Evolutionary conservation across 352 stramenopile species (phyloP), one percentile per base, ranked within the genome.

Genomic region (Pythium dissotocum): DNA sequence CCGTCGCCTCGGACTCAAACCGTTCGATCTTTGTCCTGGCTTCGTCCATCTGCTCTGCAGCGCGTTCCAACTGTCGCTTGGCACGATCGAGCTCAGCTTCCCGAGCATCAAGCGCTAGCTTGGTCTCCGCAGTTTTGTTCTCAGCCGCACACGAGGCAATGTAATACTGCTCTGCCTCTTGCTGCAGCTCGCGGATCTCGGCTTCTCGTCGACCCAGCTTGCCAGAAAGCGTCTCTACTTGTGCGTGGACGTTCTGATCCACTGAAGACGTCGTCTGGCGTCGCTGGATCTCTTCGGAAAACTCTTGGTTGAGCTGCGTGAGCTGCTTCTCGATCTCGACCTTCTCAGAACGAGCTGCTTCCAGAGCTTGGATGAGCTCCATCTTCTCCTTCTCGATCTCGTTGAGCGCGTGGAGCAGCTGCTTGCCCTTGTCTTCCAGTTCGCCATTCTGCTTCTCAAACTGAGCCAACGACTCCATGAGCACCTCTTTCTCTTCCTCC

Each of bases 361-460:
- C 38, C 6, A 67, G 28, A 9, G 56, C 56, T 14, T 64, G 49
- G 16, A 62, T 14, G 13, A 61, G 4, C 24, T 69, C 57, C 4
- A 32, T 58, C 54, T 71, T 76, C 30, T 69, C 69, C n/a, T 67
- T 65, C 44, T 71, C 63, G 4, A 71, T 6, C 18, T 71, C 49
- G 26, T 58, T 56, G 18, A 67, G 21, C 13, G 64, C 48, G 35
- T 72, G 30, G 10, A 68, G 42, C 40, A 71, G 64, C 28, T 76
- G 52, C 4, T 40, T 53, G 2, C 40, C 48, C 40, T 67, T 66
- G 5, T 77, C 58, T 63, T 91, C 80, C 3, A 90, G 59, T 2
- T 72, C 68, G 4, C 58, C 73, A 30, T 89, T 89, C 8, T 87
- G 80, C 38, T 77, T 77, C 61, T 93, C 80, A 9, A 85, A 71